Evolutionary conservation across 2,329 filamentous ascomycete genomes (phyloP).

Genomic region (Aspergillus brunneoviolaceus): DNA sequence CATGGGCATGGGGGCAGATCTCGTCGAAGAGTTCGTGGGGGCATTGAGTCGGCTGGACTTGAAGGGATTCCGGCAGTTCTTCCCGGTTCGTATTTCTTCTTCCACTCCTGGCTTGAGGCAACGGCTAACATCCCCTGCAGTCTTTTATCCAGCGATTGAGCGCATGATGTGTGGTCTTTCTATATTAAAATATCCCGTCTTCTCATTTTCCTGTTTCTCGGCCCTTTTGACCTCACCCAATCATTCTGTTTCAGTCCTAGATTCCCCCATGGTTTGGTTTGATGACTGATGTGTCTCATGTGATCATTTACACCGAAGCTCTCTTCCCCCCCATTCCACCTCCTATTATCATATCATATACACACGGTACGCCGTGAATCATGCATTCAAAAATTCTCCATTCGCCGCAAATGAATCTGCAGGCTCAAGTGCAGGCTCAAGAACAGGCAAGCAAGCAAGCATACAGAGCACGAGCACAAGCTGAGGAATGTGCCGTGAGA

Average conservation of each 20-base stretch:
- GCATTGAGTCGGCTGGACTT: conserved; percentile 46
- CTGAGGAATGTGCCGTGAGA: background rate
- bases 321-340: conserved; percentile 4
- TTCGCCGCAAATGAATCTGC: background rate
- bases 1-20: conserved; percentile 48
- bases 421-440: background rate
- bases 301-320: conserved; percentile 17
- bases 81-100: conserved; percentile 38
- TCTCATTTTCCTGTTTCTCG: conserved; percentile 9
- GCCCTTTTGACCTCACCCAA: conserved; percentile 7
- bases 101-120: background rate
- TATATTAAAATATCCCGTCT: conserved; percentile 4
- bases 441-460: background rate
- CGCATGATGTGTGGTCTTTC: conserved; percentile 33
- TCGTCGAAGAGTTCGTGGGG: conserved; percentile 49
- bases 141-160: conserved; percentile 48
- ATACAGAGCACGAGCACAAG: background rate
- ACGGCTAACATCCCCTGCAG: conserved; percentile 21
- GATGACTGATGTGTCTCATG: conserved; percentile 25
- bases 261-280: conserved; percentile 31
- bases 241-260: conserved; percentile 19
- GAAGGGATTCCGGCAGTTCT: conserved; percentile 50
- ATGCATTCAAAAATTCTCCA: background rate
- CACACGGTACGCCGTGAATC: background rate
- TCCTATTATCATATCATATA: conserved; percentile 5